These are phyloP conservation scores for Pestalotiopsis sp. DNA, from an alignment of 2,329 filamentous ascomycete genomes.

Conservation along the genomic window DNA sequence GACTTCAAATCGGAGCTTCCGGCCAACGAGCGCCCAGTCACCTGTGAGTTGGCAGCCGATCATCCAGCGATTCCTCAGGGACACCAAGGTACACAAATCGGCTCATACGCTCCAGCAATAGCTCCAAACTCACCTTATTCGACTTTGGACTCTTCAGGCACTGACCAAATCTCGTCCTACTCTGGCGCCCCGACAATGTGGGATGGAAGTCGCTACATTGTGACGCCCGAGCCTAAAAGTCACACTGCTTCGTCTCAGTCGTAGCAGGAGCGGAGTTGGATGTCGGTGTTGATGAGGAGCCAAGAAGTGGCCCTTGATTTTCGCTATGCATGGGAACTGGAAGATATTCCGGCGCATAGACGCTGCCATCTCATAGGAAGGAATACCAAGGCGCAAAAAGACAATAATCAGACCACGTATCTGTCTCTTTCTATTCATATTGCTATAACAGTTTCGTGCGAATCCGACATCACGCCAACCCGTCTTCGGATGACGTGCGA, in stretches of 20 bases:
- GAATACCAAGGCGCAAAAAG: not conserved
- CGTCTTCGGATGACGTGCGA: constrained; percentile 11
- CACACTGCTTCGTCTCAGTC: not conserved
- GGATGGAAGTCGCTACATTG: not conserved
- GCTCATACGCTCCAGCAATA: constrained; percentile 5
- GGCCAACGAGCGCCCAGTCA: constrained; percentile 8
- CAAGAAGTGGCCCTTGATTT: too few relatives aligned
- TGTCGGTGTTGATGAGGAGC: too few relatives aligned
- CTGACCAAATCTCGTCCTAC: not conserved
- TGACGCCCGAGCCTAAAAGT: not conserved
- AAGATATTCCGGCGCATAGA: too few relatives aligned
- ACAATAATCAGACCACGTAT: not conserved
- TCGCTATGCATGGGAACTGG: too few relatives aligned
- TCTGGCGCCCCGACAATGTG: constrained; percentile 7
- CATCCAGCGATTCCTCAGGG: not conserved
- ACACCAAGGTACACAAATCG: not conserved
- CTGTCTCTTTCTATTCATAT: not conserved
- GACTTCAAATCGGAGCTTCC: constrained; percentile 13
- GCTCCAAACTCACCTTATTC: constrained; percentile 6
- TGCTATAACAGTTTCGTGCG: not conserved
- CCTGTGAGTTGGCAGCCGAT: not conserved
- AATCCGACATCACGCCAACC: constrained; percentile 7
- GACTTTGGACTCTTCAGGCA: not conserved
- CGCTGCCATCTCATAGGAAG: too few relatives aligned
- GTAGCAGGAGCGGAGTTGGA: too few relatives aligned